Base-by-base conservation (phyloP, 371 early-diverging fungal genomes). In the Apophysomyces ossiformis region DNA sequence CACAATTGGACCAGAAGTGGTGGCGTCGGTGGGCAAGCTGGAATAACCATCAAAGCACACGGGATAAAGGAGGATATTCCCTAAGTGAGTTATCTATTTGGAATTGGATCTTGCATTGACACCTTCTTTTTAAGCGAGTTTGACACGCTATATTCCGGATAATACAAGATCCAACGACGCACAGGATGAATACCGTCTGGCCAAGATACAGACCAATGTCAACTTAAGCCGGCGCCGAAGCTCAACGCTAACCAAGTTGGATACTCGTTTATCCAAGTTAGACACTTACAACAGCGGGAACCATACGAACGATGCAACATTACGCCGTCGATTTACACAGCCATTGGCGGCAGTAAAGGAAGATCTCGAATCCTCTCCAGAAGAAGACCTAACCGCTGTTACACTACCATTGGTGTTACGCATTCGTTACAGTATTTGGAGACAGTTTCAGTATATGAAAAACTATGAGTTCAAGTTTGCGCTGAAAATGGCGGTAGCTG, bases 391-490 rank as follows among this genome's bases (percentile, higher is more conserved):
- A 45, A 37, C 11, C 9, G 9, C 32, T 35, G 45, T 44, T 11
- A 71, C 73, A 7, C 50, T 67, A 21, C 78, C 78, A 0, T 57
- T 69, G 4, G 37, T 68, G 45, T 37, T 78, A 44, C 74, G 77
- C 5, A 37, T 84, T 32, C 85, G 86, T 0, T 86, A 82, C 60
- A 63, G 58, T 0, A n/a, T 82, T 37, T 88, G 88, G 88, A 41
- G 70, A 21, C 37, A 37, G 0, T 38, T 84, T 1, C 86, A 83
- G 35, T 76, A 72, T 4, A 64, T 83, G 35, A 78, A 73, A 32
- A 76, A 75, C 1, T 83, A 85, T 43, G 85, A 86, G 43, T 79
- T 84, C 70, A 83, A 82, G 58, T 86, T 84, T 76, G 82, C 83
- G 4, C 68, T 88, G 69, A 88, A 88, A 69, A 85, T 88, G 85